A percentile compares a stretch with the other conserved stretches of the same genome.
These are phyloP conservation scores for Yarrowia galli DNA, from an alignment of 1,139 yeast species.

Conservation along the genomic window DNA sequence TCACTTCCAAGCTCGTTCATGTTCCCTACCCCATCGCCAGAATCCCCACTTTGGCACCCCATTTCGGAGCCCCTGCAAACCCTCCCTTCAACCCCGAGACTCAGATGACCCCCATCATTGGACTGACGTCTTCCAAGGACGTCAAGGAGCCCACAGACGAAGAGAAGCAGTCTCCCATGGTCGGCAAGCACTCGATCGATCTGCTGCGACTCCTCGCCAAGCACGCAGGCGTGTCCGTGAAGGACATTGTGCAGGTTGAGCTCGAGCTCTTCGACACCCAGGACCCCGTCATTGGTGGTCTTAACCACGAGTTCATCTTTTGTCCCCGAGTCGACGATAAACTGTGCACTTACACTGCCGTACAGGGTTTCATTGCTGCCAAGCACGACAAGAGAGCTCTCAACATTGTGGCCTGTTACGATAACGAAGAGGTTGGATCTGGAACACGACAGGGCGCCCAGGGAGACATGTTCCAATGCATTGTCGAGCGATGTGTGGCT, in stretches of 20 bases:
- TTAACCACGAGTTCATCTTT: slow-evolving; percentile 86
- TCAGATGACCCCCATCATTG: slow-evolving; percentile 88
- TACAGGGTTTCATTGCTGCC: slow-evolving; percentile 63
- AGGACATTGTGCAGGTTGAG: slow-evolving; percentile 83
- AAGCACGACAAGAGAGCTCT: slow-evolving; percentile 61
- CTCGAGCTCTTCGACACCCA: slow-evolving; percentile 85
- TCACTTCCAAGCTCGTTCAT: slow-evolving; percentile 74
- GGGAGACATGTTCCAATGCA: slow-evolving; percentile 82
- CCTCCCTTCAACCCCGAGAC: slow-evolving; percentile 88
- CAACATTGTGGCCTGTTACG: slow-evolving; percentile 79
- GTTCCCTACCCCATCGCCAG: slow-evolving; percentile 84
- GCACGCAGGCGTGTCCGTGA: slow-evolving; percentile 63
- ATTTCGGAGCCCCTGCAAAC: slow-evolving; percentile 78
- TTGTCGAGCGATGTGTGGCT: slow-evolving; percentile 69
- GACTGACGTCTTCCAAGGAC: slow-evolving; percentile 51
- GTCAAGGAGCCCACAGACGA: slow-evolving; percentile 59
- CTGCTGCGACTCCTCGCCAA: slow-evolving; percentile 73
- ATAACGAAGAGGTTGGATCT: slow-evolving; percentile 94
- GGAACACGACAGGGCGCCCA: slow-evolving; percentile 94
- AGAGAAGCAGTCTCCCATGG: slow-evolving; percentile 68
- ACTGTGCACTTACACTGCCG: slow-evolving; percentile 85
- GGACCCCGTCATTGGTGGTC: slow-evolving; percentile 82
- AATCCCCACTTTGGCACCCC: slow-evolving; percentile 96
- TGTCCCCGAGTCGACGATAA: slow-evolving; percentile 93
- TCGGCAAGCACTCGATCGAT: slow-evolving; percentile 75